Evolutionary conservation across 352 stramenopile genomes (phyloP).

Genomic region (Aphanomyces cochlioides): DNA sequence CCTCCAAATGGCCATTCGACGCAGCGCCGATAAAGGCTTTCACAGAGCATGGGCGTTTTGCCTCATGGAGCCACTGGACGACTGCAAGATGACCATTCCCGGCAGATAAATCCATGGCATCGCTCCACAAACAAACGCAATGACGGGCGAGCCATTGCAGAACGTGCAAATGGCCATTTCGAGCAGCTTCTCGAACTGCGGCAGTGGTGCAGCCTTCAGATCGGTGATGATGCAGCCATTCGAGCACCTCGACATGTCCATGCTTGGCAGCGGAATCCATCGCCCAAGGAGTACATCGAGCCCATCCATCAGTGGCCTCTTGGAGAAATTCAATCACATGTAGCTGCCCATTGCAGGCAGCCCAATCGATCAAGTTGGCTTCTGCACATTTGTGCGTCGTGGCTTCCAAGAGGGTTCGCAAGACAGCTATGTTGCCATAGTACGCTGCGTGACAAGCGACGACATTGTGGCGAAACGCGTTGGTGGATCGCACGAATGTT

Average conservation of each 20-base stretch:
- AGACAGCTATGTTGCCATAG: neutral
- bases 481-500: neutral
- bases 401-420: neutral
- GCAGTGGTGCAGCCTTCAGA: neutral
- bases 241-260: neutral
- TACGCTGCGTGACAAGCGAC: neutral
- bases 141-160: neutral
- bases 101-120: neutral
- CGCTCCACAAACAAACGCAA: neutral
- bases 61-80: neutral
- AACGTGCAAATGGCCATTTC: neutral
- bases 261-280: neutral
- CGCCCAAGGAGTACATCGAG: neutral
- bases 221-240: neutral
- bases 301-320: neutral
- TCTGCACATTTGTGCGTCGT: conserved; percentile 14
- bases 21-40: neutral
- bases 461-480: neutral
- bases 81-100: neutral
- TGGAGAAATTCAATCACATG: conserved; percentile 5
- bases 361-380: conserved; percentile 6
- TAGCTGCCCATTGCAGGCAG: neutral
- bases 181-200: neutral
- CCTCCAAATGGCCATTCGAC: neutral
- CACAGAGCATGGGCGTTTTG: neutral